A percentile compares a stretch with the other conserved stretches of the same genome.
These are phyloP conservation scores for Mayamaea pseudoterrestris DNA, from an alignment of 108 stramenopile species.

Conservation along the genomic window DNA sequence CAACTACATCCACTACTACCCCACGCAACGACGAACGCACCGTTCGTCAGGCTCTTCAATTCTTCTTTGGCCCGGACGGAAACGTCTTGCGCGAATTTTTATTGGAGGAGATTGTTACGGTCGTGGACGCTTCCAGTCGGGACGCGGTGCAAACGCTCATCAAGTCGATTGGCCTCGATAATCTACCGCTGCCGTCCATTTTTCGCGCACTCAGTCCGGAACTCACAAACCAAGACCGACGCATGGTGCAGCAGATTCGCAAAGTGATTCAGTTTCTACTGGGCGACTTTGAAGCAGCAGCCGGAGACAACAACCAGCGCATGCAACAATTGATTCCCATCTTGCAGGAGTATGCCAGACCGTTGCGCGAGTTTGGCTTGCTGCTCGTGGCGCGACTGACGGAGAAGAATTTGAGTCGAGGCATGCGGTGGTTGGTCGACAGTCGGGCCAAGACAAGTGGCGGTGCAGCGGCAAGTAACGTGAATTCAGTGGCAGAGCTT, in stretches of 20 bases:
- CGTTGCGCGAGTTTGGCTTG: slow-evolving; percentile 55
- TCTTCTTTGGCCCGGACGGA: slow-evolving; percentile 90
- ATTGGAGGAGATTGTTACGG: slow-evolving; percentile 76
- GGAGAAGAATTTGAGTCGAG: slow-evolving; percentile 55
- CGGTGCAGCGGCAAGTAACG: too few species aligned
- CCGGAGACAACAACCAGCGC: slow-evolving; percentile 14
- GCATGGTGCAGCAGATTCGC: slow-evolving; percentile 67
- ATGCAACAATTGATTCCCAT: slow-evolving; percentile 56
- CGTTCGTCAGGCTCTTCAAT: slow-evolving; percentile 73
- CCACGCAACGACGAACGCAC: slow-evolving; percentile 48
- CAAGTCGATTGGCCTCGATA: slow-evolving; percentile 33
- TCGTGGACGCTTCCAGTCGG: slow-evolving; percentile 66
- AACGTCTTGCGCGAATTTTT: slow-evolving; percentile 84
- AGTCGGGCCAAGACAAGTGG: too few species aligned
- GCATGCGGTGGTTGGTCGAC: slow-evolving; percentile 54
- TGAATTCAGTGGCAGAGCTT: too few species aligned
- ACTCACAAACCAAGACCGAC: slow-evolving; percentile 44
- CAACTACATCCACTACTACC: slow-evolving; percentile 5
- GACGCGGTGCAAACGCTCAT: slow-evolving; percentile 51
- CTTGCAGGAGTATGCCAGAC: slow-evolving; percentile 56
- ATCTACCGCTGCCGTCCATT: slow-evolving; percentile 46
- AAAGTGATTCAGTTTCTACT: slow-evolving; percentile 56
- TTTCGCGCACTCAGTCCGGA: slow-evolving; percentile 56
- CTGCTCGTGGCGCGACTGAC: slow-evolving; percentile 53
- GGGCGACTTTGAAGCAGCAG: slow-evolving; percentile 60